These are phyloP conservation scores for Babesia bovis DNA, from an alignment of 169 alveolate species.

Conservation along the genomic window DNA sequence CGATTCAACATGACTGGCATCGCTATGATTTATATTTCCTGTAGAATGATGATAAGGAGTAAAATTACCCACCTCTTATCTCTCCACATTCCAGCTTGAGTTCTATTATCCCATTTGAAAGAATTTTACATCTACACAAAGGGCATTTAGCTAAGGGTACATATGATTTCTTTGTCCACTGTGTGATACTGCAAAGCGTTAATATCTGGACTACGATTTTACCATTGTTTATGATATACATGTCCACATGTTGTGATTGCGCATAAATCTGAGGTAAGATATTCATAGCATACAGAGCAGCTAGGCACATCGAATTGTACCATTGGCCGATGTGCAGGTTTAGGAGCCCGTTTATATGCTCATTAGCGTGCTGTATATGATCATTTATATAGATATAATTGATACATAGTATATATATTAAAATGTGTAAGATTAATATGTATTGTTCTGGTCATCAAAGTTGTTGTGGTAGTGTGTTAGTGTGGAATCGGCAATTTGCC, in stretches of 20 bases:
- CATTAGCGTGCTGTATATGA: background rate
- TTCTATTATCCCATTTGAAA: slow-evolving; percentile 4
- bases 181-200: slow-evolving; percentile 23
- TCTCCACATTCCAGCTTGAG: slow-evolving; percentile 39
- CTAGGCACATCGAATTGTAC: slow-evolving; percentile 53
- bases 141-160: slow-evolving; percentile 32
- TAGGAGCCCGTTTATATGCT: background rate
- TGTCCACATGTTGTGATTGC: slow-evolving; percentile 60
- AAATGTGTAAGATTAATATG: too few relatives aligned
- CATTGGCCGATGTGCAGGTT: slow-evolving; percentile 32
- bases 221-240: slow-evolving; percentile 62
- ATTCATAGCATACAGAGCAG: slow-evolving; percentile 65
- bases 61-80: background rate
- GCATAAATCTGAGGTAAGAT: slow-evolving; percentile 30
- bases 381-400: background rate
- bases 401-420: background rate
- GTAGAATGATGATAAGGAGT: background rate
- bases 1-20: too few relatives aligned
- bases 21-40: background rate
- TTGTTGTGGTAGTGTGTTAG: too few relatives aligned
- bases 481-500: too few relatives aligned
- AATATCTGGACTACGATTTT: background rate
- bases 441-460: too few relatives aligned
- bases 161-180: slow-evolving; percentile 27
- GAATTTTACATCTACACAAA: slow-evolving; percentile 37